phyloP scores from a whole-genome alignment of 345 rosid species.

The Gossypium arboreum region DNA sequence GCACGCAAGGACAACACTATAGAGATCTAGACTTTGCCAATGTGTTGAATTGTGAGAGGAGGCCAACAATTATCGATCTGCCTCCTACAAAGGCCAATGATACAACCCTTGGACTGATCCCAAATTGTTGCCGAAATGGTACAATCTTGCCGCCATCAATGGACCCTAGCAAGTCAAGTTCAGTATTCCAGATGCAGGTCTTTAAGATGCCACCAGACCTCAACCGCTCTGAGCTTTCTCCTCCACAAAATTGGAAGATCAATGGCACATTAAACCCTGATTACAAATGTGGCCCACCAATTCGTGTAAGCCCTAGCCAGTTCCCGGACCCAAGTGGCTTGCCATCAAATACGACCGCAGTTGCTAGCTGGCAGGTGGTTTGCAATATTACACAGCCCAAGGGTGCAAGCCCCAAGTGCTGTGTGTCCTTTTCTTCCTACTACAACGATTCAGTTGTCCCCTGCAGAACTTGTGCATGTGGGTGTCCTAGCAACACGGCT shows the following conservation, averaged over 20 bases:
- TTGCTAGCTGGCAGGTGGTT: slow-evolving; percentile 95
- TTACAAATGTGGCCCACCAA: slow-evolving; percentile 79
- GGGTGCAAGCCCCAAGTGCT: slow-evolving; percentile 68
- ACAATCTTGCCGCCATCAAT: slow-evolving; percentile 73
- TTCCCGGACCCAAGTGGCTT: slow-evolving; percentile 67
- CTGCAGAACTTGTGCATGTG: slow-evolving; percentile 84
- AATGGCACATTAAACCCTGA: slow-evolving; percentile 79
- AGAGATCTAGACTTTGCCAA: slow-evolving; percentile 50
- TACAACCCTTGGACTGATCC: slow-evolving; percentile 57
- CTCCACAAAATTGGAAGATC: slow-evolving; percentile 86
- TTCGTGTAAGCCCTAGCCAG: slow-evolving; percentile 74
- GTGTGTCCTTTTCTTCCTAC: slow-evolving; percentile 92
- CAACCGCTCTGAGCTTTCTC: slow-evolving; percentile 57
- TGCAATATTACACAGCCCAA: slow-evolving; percentile 84
- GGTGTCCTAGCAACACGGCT: slow-evolving; percentile 55
- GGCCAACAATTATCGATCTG: slow-evolving; percentile 79
- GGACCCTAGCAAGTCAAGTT: slow-evolving; percentile 78
- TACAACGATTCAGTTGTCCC: slow-evolving; percentile 81
- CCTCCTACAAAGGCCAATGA: slow-evolving; percentile 84
- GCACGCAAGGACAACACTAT: slow-evolving; percentile 60
- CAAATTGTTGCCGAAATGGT: slow-evolving; percentile 84
- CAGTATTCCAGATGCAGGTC: slow-evolving; percentile 80
- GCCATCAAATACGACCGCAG: slow-evolving; percentile 52
- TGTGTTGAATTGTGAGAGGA: slow-evolving; percentile 76
- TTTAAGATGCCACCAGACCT: slow-evolving; percentile 89